phyloP scores from a whole-genome alignment of 108 stramenopile genomes.

The Seminavis robusta region DNA sequence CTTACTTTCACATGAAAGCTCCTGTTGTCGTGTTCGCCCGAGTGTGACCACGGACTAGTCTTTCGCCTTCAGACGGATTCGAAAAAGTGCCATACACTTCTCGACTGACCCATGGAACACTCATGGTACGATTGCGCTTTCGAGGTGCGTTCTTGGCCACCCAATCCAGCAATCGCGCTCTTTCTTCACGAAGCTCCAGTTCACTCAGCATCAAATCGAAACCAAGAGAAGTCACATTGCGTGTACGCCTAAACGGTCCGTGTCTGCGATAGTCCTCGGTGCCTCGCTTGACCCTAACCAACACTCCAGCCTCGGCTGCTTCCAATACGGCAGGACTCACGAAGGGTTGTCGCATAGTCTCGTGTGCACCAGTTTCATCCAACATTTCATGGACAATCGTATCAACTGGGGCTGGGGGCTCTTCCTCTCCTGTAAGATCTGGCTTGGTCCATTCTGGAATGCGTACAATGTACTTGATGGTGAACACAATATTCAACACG shows the following conservation, averaged over 20 bases:
- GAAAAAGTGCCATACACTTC: constrained; percentile 41
- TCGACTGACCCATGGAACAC: constrained; percentile 25
- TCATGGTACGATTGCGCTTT: constrained; percentile 14
- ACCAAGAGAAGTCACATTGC: constrained; percentile 44
- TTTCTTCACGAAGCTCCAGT: constrained; percentile 35
- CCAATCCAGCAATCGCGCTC: constrained; percentile 43
- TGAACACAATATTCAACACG: constrained; percentile 41
- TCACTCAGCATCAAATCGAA: constrained; percentile 55
- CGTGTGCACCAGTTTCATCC: constrained; percentile 15
- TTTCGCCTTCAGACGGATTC: no score
- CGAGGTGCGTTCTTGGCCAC: constrained; percentile 27
- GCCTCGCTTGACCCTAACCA: constrained; percentile 28
- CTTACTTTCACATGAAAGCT: no score
- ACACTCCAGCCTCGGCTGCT: constrained; percentile 54
- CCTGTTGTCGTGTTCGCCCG: no score
- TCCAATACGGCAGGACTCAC: constrained; percentile 58
- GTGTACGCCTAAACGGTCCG: constrained; percentile 36
- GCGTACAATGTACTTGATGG: constrained; percentile 33
- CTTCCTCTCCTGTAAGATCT: constrained; percentile 31
- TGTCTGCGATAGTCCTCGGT: constrained; percentile 12
- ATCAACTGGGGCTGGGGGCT: constrained; percentile 44
- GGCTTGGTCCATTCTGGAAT: constrained; percentile 51
- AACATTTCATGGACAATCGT: constrained; percentile 38
- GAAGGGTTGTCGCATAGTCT: constrained; percentile 26
- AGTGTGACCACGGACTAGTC: no score